Base-by-base conservation (phyloP, 2,329 filamentous ascomycete genomes). In the Aspergillus oerlinghausenensis region DNA sequence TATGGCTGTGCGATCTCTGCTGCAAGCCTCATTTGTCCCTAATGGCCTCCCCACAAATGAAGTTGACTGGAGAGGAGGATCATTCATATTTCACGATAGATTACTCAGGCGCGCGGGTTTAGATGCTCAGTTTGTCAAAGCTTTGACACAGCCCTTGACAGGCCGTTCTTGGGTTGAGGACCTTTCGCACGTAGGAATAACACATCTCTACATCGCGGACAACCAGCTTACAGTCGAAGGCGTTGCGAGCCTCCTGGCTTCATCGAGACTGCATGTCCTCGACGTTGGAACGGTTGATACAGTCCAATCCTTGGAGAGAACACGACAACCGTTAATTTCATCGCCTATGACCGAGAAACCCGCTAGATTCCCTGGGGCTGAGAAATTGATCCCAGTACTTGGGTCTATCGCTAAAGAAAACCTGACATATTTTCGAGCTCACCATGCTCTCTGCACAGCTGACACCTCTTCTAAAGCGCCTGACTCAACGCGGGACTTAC, bases 151-250 rank as follows among this genome's bases (percentile, higher is more conserved):
- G 23, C 75, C 75, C 1, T 79, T 83, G 45, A 77, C 82, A 17
- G 79, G 79, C 9, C 77, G 79, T 51, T 77, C 84, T 29, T 78
- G 80, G 40, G 78, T 85, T 28, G 83, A 86, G 61, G 78, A 84
- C 60, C 72, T 80, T 1, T 76, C 80, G 23, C 75, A 80, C 62
- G 71, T 75, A 9, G 84, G 84, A 2, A 78, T 86, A 40, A 86
- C 84, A 0, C 84, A 87, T 70, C 70, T 87, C 2, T 84, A 84
- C 63, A 76, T 86, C 14, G 77, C 83, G 3, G 77, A 78, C 7
- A 87, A 86, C 55, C 63, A 72, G 3, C 66, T 86, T 4, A 84
- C 81, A 1, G 77, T 82, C 0, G 82, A 84, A 65, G 83, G 82
- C 0, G 70, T 83, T 5, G 80, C 79, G 3, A 79, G 77, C 17